These are phyloP conservation scores for Diplotaxis tenuifolia DNA, from an alignment of 345 rosid species.

Conservation along the genomic window DNA sequence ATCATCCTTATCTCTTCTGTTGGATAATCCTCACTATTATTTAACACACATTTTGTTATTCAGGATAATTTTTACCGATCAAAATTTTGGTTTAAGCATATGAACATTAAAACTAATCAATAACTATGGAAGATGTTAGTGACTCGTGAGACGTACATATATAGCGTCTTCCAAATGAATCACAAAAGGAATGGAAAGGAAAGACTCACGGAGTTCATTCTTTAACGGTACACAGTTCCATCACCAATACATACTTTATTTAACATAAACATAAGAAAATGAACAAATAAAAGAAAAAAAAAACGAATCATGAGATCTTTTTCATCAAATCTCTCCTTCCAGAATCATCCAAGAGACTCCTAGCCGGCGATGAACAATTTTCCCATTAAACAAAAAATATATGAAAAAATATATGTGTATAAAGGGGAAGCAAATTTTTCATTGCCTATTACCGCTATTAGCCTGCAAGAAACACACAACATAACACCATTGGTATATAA, in stretches of 20 bases:
- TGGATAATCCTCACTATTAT: too few species aligned
- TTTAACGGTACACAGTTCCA: neutral
- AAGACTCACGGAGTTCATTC: neutral
- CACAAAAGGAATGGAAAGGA: too few species aligned
- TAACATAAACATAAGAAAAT: neutral
- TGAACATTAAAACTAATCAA: too few species aligned
- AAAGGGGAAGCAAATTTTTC: constrained; percentile 15
- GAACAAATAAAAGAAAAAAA: neutral
- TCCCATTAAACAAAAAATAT: constrained; percentile 6
- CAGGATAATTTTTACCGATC: too few species aligned
- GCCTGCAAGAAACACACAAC: constrained; percentile 21
- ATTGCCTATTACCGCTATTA: constrained; percentile 30
- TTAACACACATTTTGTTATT: too few species aligned
- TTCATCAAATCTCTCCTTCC: too few species aligned
- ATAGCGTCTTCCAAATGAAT: too few species aligned
- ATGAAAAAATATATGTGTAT: neutral
- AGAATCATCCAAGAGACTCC: neutral
- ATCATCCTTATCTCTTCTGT: too few species aligned
- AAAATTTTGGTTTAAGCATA: too few species aligned
- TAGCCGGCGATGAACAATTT: constrained; percentile 16
- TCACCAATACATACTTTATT: neutral
- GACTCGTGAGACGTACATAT: too few species aligned
- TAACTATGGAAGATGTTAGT: too few species aligned
- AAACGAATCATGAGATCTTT: constrained; percentile 10
- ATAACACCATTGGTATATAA: neutral